These are phyloP conservation scores for Fomitiporia mediterranea DNA, from an alignment of 1,284 basidiomycete species.

Conservation along the genomic window DNA sequence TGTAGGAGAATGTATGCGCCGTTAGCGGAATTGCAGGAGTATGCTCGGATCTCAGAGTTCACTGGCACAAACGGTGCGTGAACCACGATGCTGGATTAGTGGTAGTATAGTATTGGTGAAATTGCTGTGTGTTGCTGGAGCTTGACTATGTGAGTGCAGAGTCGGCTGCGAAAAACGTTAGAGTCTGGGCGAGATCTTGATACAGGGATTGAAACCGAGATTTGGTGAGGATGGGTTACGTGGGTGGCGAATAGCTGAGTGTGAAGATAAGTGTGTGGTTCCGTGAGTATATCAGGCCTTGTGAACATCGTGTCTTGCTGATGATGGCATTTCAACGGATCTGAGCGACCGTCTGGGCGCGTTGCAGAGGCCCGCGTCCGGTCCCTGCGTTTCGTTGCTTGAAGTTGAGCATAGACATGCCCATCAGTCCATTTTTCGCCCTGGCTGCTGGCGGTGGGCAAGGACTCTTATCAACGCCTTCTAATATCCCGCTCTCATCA, in stretches of 20 bases:
- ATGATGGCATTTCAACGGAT: constrained; percentile 7
- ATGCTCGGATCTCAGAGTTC: not conserved
- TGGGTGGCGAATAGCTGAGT: no score
- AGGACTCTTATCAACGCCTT: constrained; percentile 71
- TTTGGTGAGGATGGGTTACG: not conserved
- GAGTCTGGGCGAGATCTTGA: constrained; percentile 3
- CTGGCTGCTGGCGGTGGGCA: constrained; percentile 60
- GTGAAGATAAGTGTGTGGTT: not conserved
- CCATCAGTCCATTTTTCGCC: constrained; percentile 1
- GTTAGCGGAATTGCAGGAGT: not conserved
- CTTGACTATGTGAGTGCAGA: not conserved
- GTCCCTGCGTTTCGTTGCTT: constrained; percentile 4
- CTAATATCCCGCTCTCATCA: constrained; percentile 45
- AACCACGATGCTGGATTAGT: constrained; percentile 2
- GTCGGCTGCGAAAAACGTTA: constrained; percentile 1
- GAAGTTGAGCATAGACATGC: constrained; percentile 15
- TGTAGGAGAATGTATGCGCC: not conserved
- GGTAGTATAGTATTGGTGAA: constrained; percentile 2
- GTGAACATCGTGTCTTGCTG: not conserved
- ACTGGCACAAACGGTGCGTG: not conserved
- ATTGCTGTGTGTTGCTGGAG: not conserved
- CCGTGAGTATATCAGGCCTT: not conserved
- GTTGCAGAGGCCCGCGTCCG: constrained; percentile 12
- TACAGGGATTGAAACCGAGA: not conserved
- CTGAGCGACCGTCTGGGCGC: constrained; percentile 18